These are phyloP conservation scores for Corymbia maculata DNA, from an alignment of 345 rosid species.

Conservation along the genomic window DNA sequence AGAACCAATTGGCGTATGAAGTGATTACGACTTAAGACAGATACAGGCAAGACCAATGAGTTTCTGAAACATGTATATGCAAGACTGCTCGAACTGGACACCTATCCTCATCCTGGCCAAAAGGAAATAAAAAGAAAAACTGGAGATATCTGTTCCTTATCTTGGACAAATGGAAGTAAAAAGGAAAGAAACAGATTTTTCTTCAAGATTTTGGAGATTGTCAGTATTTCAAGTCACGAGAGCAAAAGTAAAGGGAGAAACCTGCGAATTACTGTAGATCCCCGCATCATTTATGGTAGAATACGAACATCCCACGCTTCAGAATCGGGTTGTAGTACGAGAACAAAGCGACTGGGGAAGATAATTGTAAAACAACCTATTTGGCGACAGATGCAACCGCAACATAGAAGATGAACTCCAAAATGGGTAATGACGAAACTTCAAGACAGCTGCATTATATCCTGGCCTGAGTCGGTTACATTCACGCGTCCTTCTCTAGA, in stretches of 20 bases:
- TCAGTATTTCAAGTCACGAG: fast-evolving
- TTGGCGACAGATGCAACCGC: neutral
- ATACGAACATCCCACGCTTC: constrained; percentile 68
- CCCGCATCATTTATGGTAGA: constrained; percentile 51
- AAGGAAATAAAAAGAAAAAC: neutral
- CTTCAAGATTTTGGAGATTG: neutral
- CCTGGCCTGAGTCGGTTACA: neutral
- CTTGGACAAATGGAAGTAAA: neutral
- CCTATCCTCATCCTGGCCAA: neutral
- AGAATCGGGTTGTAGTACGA: constrained; percentile 85
- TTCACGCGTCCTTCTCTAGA: neutral
- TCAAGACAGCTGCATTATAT: neutral
- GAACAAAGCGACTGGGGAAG: constrained; percentile 79
- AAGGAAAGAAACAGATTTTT: neutral
- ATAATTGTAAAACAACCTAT: constrained; percentile 69
- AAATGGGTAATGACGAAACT: neutral
- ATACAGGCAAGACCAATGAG: neutral
- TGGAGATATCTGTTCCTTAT: neutral
- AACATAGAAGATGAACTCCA: neutral
- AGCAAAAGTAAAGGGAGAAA: neutral
- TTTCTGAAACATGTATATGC: neutral
- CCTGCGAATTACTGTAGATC: constrained; percentile 41
- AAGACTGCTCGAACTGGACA: neutral
- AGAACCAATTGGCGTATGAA: neutral
- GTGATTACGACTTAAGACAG: neutral